Conservation (phyloP, 495 filamentous ascomycete species). For the Venustampulla echinocandica region DNA sequence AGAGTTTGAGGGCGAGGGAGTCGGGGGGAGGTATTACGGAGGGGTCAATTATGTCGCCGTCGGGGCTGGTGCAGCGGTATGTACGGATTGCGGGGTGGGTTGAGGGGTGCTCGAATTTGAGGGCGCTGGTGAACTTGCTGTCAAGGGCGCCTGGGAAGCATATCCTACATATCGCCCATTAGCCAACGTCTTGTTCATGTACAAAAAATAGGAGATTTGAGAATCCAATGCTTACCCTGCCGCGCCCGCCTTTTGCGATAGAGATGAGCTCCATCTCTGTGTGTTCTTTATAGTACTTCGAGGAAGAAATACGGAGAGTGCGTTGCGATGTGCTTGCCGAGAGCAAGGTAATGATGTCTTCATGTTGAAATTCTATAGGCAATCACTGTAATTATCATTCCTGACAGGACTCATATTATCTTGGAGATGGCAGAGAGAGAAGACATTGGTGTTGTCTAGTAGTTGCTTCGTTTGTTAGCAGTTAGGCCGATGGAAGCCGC, state of each 20-base stretch:
- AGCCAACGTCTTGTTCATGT: not conserved
- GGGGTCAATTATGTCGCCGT: conserved; percentile 64
- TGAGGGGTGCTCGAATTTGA: conserved; percentile 65
- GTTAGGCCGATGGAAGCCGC: no score
- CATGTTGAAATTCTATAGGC: no score
- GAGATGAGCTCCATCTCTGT: not conserved
- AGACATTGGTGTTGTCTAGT: no score
- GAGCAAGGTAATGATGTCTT: no score
- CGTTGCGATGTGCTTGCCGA: no score
- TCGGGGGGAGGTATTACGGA: conserved; percentile 59
- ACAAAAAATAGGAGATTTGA: not conserved
- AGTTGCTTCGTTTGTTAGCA: no score
- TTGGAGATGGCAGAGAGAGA: no score
- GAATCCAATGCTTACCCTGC: not conserved
- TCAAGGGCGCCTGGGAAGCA: conserved; percentile 93
- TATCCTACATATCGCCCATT: conserved; percentile 40
- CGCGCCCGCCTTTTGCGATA: not conserved
- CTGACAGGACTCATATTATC: no score
- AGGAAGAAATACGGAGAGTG: no score
- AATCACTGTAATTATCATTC: no score
- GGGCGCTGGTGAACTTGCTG: conserved; percentile 75
- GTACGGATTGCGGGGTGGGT: conserved; percentile 54
- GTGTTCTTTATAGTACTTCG: no score
- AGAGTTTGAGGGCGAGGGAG: conserved; percentile 35
- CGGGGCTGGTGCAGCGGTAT: conserved; percentile 58